phyloP scores from a whole-genome alignment of 768 basidiomycete species.

The Suillus occidentalis region DNA sequence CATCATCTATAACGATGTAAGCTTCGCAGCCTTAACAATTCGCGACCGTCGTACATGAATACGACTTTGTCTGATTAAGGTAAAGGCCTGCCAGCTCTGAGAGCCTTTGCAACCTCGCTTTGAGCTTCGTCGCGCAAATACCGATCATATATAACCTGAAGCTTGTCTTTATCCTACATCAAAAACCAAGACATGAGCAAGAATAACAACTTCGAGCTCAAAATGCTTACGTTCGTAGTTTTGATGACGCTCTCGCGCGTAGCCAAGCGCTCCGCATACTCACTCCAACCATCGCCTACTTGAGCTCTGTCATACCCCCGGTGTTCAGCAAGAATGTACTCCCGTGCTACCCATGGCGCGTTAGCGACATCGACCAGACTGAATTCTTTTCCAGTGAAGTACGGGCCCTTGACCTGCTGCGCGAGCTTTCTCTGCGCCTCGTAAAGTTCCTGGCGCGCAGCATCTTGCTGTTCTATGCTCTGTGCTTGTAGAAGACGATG shows the following conservation, averaged over 20 bases:
- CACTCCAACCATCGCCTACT: constrained; percentile 44
- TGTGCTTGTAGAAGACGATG: constrained; percentile 46
- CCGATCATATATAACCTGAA: constrained; percentile 48
- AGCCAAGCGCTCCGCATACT: constrained; percentile 43
- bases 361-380: constrained; percentile 52
- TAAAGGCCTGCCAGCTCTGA: constrained; percentile 42
- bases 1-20: neutral
- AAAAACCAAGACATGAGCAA: neutral
- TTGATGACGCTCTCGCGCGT: constrained; percentile 46
- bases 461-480: constrained; percentile 36
- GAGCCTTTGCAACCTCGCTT: constrained; percentile 53
- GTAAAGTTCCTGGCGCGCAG: constrained; percentile 38
- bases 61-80: constrained; percentile 20
- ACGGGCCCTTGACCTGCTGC: constrained; percentile 46
- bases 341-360: constrained; percentile 55
- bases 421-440: constrained; percentile 37
- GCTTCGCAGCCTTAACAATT: neutral
- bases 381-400: constrained; percentile 56
- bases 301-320: constrained; percentile 45
- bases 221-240: constrained; percentile 40
- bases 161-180: constrained; percentile 40
- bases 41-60: neutral
- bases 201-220: neutral
- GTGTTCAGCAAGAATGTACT: constrained; percentile 50
- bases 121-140: constrained; percentile 59